phyloP scores from a whole-genome alignment of 2,329 filamentous ascomycete genomes.

The Curvularia verruculosa region DNA sequence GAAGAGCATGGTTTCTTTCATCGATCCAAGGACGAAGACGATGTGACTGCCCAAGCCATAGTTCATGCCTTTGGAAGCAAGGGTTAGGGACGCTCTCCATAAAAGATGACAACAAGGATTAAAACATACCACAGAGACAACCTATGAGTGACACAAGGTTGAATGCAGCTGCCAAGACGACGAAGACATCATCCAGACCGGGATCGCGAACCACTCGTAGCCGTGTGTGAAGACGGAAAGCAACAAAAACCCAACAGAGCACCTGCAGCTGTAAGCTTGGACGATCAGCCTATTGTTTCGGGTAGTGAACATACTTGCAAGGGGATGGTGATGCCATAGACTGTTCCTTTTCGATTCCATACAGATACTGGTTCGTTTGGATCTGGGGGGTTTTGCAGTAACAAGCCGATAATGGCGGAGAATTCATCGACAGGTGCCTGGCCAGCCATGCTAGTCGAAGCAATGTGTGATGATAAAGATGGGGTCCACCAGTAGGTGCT shows the following conservation, averaged over 20 bases:
- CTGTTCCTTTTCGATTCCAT: constrained; percentile 27
- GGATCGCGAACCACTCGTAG: constrained; percentile 34
- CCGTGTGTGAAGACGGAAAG: constrained; percentile 37
- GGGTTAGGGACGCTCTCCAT: constrained; percentile 7
- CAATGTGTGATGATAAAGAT: neutral
- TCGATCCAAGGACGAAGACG: constrained; percentile 17
- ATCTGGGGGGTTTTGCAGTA: constrained; percentile 32
- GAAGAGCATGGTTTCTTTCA: constrained; percentile 27
- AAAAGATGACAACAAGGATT: neutral
- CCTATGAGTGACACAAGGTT: constrained; percentile 29
- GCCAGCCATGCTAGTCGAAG: neutral
- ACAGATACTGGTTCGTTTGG: constrained; percentile 31
- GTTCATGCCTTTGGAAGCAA: constrained; percentile 23
- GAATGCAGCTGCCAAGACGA: constrained; percentile 35
- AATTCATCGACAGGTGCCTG: constrained; percentile 16
- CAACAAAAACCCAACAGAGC: constrained; percentile 34
- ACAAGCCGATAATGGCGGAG: constrained; percentile 17
- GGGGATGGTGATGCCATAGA: constrained; percentile 36
- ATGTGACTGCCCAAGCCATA: constrained; percentile 43
- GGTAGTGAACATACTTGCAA: constrained; percentile 30
- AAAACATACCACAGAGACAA: constrained; percentile 28
- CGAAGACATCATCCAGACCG: constrained; percentile 46
- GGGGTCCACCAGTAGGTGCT: neutral
- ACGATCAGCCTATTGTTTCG: neutral
- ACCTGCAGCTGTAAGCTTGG: constrained; percentile 24